Evolutionary conservation across 495 filamentous ascomycete species (phyloP).

Genomic region (Lasiosphaeris hirsuta): DNA sequence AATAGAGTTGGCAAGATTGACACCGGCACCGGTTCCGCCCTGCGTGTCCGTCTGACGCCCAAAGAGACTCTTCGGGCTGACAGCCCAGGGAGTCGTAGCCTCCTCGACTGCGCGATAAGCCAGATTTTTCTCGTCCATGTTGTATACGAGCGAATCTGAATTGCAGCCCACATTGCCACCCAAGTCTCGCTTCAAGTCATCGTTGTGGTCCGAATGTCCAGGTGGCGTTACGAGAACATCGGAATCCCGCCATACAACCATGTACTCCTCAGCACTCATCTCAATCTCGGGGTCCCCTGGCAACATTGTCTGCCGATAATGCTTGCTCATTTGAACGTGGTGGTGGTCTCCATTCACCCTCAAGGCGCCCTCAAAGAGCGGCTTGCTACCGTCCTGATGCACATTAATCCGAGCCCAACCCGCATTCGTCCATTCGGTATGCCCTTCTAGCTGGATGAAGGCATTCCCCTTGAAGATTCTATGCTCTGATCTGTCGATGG

Average conservation of each 20-base stretch:
- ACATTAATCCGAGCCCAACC: slow-evolving; percentile 86
- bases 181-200: slow-evolving; percentile 37
- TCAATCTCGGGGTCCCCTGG: slow-evolving; percentile 68
- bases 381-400: slow-evolving; percentile 67
- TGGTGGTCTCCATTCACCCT: slow-evolving; percentile 75
- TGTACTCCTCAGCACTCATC: slow-evolving; percentile 63
- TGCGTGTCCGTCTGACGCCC: slow-evolving; percentile 50
- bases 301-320: slow-evolving; percentile 72
- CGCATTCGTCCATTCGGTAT: slow-evolving; percentile 69
- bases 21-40: slow-evolving; percentile 75
- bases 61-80: slow-evolving; percentile 35
- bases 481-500: slow-evolving; percentile 66
- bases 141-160: slow-evolving; percentile 69
- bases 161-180: slow-evolving; percentile 47
- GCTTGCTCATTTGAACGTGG: slow-evolving; percentile 75
- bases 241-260: slow-evolving; percentile 89
- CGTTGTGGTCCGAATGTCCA: slow-evolving; percentile 22
- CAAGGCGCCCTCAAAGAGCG: slow-evolving; percentile 91
- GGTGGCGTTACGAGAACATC: slow-evolving; percentile 56
- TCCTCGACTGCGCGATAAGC: slow-evolving; percentile 48
- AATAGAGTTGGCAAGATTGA: slow-evolving; percentile 79
- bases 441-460: slow-evolving; percentile 59
- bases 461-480: slow-evolving; percentile 80
- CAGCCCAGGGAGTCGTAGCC: slow-evolving; percentile 23
- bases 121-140: slow-evolving; percentile 62